Percentiles rank a stretch among this genome's conserved stretches.
phyloP scores from a whole-genome alignment of 2,329 filamentous ascomycete genomes.

The Podosphaera fusca region DNA sequence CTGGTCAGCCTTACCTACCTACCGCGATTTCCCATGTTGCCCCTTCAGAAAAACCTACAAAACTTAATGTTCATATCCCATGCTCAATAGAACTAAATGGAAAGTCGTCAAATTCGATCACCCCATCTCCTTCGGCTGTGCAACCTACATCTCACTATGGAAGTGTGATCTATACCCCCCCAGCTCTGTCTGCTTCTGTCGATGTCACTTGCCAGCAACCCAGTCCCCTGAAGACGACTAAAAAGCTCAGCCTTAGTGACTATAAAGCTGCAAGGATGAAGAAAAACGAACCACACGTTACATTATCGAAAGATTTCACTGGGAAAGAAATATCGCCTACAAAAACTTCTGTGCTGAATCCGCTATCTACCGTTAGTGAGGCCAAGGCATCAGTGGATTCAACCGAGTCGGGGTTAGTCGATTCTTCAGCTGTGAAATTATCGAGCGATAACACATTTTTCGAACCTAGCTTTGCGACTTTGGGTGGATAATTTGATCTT shows the following conservation, averaged over 20 bases:
- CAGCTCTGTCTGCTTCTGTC: slow-evolving; percentile 21
- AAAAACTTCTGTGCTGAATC: slow-evolving; percentile 17
- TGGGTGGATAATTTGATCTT: no score
- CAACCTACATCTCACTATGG: slow-evolving; percentile 27
- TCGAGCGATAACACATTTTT: background rate
- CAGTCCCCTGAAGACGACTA: slow-evolving; percentile 33
- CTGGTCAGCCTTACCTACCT: slow-evolving; percentile 4
- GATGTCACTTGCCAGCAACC: slow-evolving; percentile 26
- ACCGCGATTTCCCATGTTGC: background rate
- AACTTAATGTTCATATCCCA: slow-evolving; percentile 21
- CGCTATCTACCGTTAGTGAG: slow-evolving; percentile 19
- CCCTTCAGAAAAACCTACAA: slow-evolving; percentile 7
- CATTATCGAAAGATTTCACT: slow-evolving; percentile 4
- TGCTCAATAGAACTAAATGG: no score
- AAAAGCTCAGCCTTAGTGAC: slow-evolving; percentile 43
- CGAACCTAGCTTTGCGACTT: no score
- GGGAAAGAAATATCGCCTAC: slow-evolving; percentile 14
- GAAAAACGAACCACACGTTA: slow-evolving; percentile 8
- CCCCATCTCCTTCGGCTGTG: slow-evolving; percentile 24
- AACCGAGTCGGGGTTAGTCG: slow-evolving; percentile 16
- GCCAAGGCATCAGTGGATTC: slow-evolving; percentile 17
- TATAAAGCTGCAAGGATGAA: slow-evolving; percentile 31
- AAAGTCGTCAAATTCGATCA: slow-evolving; percentile 15
- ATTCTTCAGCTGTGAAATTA: slow-evolving; percentile 15
- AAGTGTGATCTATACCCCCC: slow-evolving; percentile 18